Base-by-base conservation (phyloP, 306 rosid species). In the Hippophae tibetana region DNA sequence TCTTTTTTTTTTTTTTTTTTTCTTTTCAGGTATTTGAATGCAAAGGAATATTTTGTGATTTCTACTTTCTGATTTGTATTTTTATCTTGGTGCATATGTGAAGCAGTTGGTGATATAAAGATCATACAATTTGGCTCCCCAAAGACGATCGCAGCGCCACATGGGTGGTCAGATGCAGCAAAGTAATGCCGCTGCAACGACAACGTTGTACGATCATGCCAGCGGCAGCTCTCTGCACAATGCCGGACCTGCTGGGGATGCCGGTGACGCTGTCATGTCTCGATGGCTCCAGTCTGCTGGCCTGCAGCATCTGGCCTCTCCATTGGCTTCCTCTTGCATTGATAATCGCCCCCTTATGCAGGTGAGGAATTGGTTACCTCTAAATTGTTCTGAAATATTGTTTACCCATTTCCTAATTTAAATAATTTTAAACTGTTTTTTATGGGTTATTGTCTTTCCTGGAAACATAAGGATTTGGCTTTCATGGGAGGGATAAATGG, bases 141-240 rank as follows among this genome's bases (percentile, higher is more conserved):
- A 87, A 83, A 67, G 98, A 66, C 89, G 96, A 52, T 85, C 98
- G 52, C 98, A 87, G 95, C 98, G 98, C 96, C 98, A 81, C 89
- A 79, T 87, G 95, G 96, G 96, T 75, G 98, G 98, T 72, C 98
- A 90, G 95, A 74, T 87, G 97, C 97, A 86, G 84, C 97, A 90
- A 87, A 85, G 83, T 86, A 92, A 85, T 81, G 92, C 98, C 72
- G 95, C 95, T 55, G 78, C 83, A 66, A 96, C 92, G 25, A 77
- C 96, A 46, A 84, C 96, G 75, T 75, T 87, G 72, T 85, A 85
- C 73, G 92, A 90, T 68, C 85, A 83, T 49, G 74, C 81, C 51
- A 77, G 72, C 69, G 89, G 84, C 55, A 75, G 86, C 64, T 55
- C 88, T 23, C 80, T 88, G 73, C 88, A 78, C 79, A 75, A 72